These are phyloP conservation scores for Stephania japonica DNA, from an alignment of 164 flowering plant species.

Conservation along the genomic window DNA sequence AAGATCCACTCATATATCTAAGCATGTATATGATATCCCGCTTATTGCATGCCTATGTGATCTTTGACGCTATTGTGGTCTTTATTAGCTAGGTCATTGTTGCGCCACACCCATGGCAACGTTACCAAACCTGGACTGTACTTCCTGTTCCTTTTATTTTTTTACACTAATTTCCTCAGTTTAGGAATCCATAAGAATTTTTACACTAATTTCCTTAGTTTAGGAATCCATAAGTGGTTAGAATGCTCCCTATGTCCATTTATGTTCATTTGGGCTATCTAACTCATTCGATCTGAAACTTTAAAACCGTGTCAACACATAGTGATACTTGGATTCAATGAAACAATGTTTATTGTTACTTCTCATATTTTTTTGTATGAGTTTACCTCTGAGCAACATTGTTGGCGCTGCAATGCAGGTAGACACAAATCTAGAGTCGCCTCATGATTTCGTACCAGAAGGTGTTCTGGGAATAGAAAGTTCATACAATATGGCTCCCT, in stretches of 20 bases:
- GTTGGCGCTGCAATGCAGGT: constrained; percentile 43
- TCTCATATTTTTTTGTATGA: not conserved
- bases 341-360: not conserved
- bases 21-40: too few relatives aligned
- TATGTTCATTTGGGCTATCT: not conserved
- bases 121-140: not conserved
- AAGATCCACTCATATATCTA: too few relatives aligned
- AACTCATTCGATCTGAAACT: not conserved
- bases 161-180: not conserved
- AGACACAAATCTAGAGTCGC: constrained; percentile 81
- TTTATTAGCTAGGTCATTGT: not conserved
- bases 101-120: not conserved
- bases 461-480: constrained; percentile 52
- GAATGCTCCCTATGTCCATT: not conserved
- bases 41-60: too few relatives aligned
- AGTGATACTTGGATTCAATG: not conserved
- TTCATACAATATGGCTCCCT: constrained; percentile 70
- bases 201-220: not conserved
- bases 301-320: not conserved
- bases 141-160: too few relatives aligned
- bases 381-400: not conserved
- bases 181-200: not conserved
- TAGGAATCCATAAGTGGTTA: not conserved
- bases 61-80: too few relatives aligned
- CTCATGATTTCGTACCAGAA: constrained; percentile 55